A percentile compares a stretch with the other conserved stretches of the same genome.
phyloP scores from a whole-genome alignment of 306 rosid genomes.

The Carpinus fangiana region DNA sequence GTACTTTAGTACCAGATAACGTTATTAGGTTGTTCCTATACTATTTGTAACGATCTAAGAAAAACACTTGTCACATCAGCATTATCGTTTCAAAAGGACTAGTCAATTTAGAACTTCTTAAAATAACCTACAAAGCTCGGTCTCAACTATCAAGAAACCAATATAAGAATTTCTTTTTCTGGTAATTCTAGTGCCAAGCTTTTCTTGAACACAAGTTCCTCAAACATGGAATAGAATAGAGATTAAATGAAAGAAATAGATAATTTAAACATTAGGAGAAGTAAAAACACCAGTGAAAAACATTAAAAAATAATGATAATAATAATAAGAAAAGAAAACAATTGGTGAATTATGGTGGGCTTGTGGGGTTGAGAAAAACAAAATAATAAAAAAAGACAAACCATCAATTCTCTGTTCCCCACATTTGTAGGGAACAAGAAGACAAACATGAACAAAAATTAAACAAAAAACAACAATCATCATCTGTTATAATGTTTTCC shows the following conservation, averaged over 20 bases:
- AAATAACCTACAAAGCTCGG: no score
- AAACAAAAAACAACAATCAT: neutral
- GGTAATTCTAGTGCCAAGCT: no score
- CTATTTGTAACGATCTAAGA: no score
- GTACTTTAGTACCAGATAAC: no score
- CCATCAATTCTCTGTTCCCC: neutral
- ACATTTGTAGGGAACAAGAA: neutral
- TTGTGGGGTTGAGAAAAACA: neutral
- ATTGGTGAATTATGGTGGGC: neutral
- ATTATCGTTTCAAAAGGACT: no score
- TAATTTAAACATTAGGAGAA: neutral
- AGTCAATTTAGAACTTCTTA: no score
- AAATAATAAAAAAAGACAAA: neutral
- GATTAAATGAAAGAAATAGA: neutral
- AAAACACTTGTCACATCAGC: no score
- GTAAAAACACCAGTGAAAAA: neutral
- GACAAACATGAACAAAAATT: neutral
- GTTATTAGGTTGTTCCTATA: no score
- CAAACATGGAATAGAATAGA: no score
- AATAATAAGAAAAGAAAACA: neutral
- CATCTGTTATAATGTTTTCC: neutral
- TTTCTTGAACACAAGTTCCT: no score
- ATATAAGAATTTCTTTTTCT: no score
- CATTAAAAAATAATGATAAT: neutral
- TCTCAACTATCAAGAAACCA: no score